Percentiles rank a stretch among this genome's conserved stretches.
Conservation (phyloP, 2,329 filamentous ascomycete species). For the Penicillium olsonii region DNA sequence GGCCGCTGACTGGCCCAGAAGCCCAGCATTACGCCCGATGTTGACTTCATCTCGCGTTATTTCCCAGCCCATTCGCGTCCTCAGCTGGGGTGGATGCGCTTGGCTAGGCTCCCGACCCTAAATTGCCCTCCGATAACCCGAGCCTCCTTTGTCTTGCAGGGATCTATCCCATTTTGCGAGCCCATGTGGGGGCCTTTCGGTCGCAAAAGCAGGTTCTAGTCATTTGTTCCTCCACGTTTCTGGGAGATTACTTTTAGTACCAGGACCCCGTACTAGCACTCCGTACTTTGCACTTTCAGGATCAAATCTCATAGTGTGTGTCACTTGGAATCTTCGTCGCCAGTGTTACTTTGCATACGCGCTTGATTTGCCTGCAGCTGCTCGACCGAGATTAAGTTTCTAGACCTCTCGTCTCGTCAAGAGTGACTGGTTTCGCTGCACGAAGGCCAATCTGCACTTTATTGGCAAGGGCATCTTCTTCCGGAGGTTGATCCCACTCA, state of each 20-base stretch:
- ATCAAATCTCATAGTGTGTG: not conserved
- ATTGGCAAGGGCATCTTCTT: not conserved
- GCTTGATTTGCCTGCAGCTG: slow-evolving; percentile 13
- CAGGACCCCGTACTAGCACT: not conserved
- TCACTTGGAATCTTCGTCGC: slow-evolving; percentile 9
- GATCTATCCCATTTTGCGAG: slow-evolving; percentile 16
- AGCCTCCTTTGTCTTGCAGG: slow-evolving; percentile 24
- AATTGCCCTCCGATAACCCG: slow-evolving; percentile 13
- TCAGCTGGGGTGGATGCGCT: slow-evolving; percentile 19
- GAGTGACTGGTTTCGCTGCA: slow-evolving; percentile 1
- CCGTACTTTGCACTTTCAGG: not conserved
- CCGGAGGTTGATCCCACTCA: not conserved
- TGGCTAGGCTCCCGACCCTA: slow-evolving; percentile 11
- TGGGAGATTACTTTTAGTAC: not conserved
- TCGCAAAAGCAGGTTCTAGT: slow-evolving; percentile 26
- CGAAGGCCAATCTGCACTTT: not conserved
- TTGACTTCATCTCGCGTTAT: slow-evolving; percentile 23
- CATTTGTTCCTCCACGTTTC: slow-evolving; percentile 13
- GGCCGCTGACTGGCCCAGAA: slow-evolving; percentile 30
- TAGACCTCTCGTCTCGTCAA: slow-evolving; percentile 6
- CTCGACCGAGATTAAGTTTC: slow-evolving; percentile 8
- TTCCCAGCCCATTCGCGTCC: slow-evolving; percentile 17
- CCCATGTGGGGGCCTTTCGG: slow-evolving; percentile 23
- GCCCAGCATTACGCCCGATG: slow-evolving; percentile 26
- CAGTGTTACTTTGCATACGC: slow-evolving; percentile 13